Conservation (phyloP, 2,329 filamentous ascomycete genomes). For the Fusarium coicis region DNA sequence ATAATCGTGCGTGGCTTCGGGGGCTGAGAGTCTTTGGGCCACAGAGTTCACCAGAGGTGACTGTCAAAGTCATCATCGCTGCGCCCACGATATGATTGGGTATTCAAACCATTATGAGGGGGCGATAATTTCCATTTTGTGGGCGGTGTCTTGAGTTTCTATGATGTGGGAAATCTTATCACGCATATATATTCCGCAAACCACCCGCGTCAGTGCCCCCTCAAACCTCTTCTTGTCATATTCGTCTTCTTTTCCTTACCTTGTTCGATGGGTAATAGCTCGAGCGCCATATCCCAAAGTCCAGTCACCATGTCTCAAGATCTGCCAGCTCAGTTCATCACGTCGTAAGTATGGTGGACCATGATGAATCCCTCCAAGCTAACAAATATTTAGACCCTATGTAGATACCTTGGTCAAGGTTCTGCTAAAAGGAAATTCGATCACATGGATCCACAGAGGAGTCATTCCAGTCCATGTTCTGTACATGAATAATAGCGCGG, state of each 20-base stretch:
- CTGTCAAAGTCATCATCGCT: no score
- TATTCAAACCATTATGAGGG: no score
- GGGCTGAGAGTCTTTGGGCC: neutral
- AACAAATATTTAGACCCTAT: neutral
- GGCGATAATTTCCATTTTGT: neutral
- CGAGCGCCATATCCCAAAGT: neutral
- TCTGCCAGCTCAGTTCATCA: neutral
- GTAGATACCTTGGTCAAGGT: neutral
- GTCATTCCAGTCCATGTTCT: neutral
- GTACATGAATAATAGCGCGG: no score
- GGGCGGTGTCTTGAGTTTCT: neutral
- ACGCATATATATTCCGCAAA: neutral
- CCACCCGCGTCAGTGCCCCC: neutral
- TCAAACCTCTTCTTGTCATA: neutral
- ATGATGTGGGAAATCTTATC: rapidly evolving
- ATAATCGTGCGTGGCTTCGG: rapidly evolving
- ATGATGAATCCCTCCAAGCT: rapidly evolving
- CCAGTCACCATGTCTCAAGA: neutral
- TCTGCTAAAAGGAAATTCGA: neutral
- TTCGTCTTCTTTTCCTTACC: no score
- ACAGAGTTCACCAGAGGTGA: no score
- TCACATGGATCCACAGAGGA: neutral
- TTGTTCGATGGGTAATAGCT: neutral
- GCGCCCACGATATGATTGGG: neutral
- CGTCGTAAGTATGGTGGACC: neutral